A percentile compares a stretch with the other conserved stretches of the same genome.
These are phyloP conservation scores for Aspergillus sp. DNA, from an alignment of 2,329 filamentous ascomycete species.

Conservation along the genomic window DNA sequence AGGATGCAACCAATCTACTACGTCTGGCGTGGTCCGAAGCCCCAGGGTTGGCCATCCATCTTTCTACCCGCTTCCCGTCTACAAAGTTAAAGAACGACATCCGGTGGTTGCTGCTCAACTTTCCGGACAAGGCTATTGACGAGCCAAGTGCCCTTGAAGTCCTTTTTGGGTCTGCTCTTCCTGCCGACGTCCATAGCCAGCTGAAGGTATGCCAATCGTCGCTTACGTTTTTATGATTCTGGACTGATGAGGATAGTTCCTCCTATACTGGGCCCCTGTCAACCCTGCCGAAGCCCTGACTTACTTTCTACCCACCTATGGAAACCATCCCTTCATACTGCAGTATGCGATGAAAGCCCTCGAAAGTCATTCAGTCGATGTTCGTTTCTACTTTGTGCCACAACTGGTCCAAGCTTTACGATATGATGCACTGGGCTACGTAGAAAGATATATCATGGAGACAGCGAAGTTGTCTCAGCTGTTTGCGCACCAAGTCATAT, in stretches of 20 bases:
- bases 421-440: slow-evolving; percentile 90
- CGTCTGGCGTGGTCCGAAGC: slow-evolving; percentile 84
- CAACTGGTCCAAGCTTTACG: slow-evolving; percentile 95
- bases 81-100: slow-evolving; percentile 72
- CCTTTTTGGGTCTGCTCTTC: slow-evolving; percentile 74
- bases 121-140: slow-evolving; percentile 76
- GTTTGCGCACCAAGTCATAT: slow-evolving; percentile 99
- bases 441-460: slow-evolving; percentile 94
- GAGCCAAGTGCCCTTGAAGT: slow-evolving; percentile 83
- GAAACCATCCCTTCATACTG: slow-evolving; percentile 86
- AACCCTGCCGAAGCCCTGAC: slow-evolving; percentile 92
- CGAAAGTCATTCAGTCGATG: slow-evolving; percentile 91
- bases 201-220: slow-evolving; percentile 64
- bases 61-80: slow-evolving; percentile 77
- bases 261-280: slow-evolving; percentile 89
- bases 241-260: slow-evolving; percentile 58
- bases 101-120: slow-evolving; percentile 75
- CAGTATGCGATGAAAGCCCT: slow-evolving; percentile 96
- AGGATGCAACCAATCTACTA: slow-evolving; percentile 66
- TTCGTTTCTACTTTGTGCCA: slow-evolving; percentile 98
- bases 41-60: slow-evolving; percentile 82
- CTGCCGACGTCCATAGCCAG: slow-evolving; percentile 77
- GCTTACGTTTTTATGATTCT: background rate
- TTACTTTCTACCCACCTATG: slow-evolving; percentile 87
- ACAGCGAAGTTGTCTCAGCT: slow-evolving; percentile 97